These are phyloP conservation scores for Oryza longistaminata DNA, from an alignment of 176 grass and related monocot species.

Conservation along the genomic window DNA sequence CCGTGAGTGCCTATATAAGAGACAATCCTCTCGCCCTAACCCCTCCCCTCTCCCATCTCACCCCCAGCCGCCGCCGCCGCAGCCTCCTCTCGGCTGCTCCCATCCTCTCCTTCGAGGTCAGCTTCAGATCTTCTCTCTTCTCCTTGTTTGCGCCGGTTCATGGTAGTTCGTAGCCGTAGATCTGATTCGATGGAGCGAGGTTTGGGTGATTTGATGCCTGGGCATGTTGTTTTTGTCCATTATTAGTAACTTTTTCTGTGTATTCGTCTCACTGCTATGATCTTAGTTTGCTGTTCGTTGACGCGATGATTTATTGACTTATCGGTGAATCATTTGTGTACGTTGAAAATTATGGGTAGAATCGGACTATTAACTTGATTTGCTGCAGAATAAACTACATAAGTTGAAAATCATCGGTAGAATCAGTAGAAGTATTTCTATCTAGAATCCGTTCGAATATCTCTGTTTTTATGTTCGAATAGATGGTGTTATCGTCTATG, in stretches of 20 bases:
- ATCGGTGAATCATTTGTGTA: neutral
- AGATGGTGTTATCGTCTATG: neutral
- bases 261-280: neutral
- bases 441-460: neutral
- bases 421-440: neutral
- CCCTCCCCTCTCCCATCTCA: neutral
- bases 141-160: neutral
- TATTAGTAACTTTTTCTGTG: neutral
- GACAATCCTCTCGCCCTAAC: neutral
- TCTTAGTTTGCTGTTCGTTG: neutral
- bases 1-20: neutral
- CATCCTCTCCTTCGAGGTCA: neutral
- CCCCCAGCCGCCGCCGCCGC: neutral
- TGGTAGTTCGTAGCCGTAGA: neutral
- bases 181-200: neutral
- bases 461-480: neutral
- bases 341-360: neutral
- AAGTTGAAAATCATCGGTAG: neutral
- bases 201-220: neutral
- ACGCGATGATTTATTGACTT: neutral
- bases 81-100: neutral
- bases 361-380: neutral
- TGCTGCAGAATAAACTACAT: neutral
- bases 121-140: neutral
- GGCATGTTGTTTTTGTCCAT: neutral